A percentile compares a stretch with the other conserved stretches of the same genome.
These are phyloP conservation scores for Aspergillus ochraceus DNA, from an alignment of 2,329 filamentous ascomycete species.

Conservation along the genomic window DNA sequence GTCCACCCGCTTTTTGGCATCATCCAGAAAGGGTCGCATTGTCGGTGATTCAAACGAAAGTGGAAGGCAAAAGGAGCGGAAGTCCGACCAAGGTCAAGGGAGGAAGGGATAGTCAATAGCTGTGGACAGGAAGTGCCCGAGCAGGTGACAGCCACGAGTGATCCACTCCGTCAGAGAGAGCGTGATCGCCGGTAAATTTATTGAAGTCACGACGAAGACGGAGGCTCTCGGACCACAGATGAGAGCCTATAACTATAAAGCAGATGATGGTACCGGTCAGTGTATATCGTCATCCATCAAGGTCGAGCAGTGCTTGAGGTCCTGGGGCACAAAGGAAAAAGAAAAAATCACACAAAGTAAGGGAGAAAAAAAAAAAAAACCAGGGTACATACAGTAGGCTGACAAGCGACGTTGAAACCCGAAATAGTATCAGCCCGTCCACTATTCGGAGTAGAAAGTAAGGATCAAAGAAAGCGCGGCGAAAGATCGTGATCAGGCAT, in stretches of 20 bases:
- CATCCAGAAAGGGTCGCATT: conserved; percentile 41
- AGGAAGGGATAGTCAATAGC: background rate
- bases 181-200: background rate
- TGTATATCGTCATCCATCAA: background rate
- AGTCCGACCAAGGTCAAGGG: background rate
- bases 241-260: background rate
- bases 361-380: conserved; percentile 5
- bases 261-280: conserved; percentile 16
- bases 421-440: conserved; percentile 4
- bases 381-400: conserved; percentile 8
- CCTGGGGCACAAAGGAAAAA: too few relatives aligned
- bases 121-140: background rate
- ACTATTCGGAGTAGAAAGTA: background rate
- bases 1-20: conserved; percentile 42
- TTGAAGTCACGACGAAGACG: conserved; percentile 8
- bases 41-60: conserved; percentile 8
- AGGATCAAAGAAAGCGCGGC: conserved; percentile 12
- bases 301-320: background rate
- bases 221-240: background rate
- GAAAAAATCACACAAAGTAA: background rate
- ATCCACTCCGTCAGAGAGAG: conserved; percentile 9
- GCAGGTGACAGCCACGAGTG: conserved; percentile 15
- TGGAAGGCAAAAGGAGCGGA: background rate
- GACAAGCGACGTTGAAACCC: conserved; percentile 10
- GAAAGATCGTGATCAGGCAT: conserved; percentile 8